Base-by-base conservation (phyloP, 1,284 basidiomycete genomes). In the Wallemia hederae region DNA sequence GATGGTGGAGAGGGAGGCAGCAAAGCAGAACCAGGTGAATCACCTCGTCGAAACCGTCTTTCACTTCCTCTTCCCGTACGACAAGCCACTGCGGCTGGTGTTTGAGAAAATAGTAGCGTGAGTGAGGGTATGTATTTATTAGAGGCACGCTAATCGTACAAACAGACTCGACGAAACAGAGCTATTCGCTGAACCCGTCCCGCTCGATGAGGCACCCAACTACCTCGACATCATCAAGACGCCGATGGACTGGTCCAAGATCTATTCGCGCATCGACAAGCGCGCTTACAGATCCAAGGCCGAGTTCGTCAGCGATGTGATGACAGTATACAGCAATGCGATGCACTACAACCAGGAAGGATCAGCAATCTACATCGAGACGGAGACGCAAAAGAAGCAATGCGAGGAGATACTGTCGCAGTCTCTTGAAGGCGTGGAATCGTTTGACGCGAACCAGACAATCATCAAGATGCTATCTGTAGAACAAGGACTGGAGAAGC, bases 221-320 rank as follows among this genome's bases (percentile, higher is more conserved):
- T 99, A 99, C 69, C 85, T 82, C 67, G 83, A 89, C 59, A 74
- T 94, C 59, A 77, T 98, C 69, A 78, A 83, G 66, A 74, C 77
- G 11, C 92, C 92, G 0, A 96, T 96, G 85, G 81, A 82, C 65
- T 97, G 90, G 87, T 73, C 75, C 22, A 75, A 73, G 49, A 94
- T 99, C 63, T 80, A 85, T 27, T 71, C 73, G 15, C 90, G 85
- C 70, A 70, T 98, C 27, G 81, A 88, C 60, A 73, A 75, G 56
- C 81, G 85, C 62, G 75, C 78, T 63, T 98, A 98, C 70, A 78
- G 79, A 70, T 79, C 83, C 66, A 69, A 85, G 0, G 74, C 78
- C 24, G 73, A 79, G 2, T 89, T 98, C 73, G 11, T 49, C 14
- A 22, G 14, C 11, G 39, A 49, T 49, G n/a, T 49, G n/a, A 49